A percentile compares a stretch with the other conserved stretches of the same genome.
phyloP scores from a whole-genome alignment of 768 basidiomycete species.

The Leucocoprinus birnbaumii region DNA sequence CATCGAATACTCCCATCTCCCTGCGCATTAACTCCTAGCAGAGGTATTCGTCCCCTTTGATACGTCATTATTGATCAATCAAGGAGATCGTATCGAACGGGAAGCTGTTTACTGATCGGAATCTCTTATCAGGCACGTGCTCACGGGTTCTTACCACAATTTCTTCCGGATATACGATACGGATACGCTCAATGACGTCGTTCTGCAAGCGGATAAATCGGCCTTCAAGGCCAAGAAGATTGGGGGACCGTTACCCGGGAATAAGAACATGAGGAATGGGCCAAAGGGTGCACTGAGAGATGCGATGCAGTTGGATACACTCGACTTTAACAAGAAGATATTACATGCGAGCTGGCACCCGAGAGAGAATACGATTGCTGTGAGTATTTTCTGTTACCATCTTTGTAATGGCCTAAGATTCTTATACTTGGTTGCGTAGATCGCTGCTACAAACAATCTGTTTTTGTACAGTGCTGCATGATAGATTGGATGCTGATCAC shows the following conservation, averaged over 20 bases:
- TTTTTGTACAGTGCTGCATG: conserved; percentile 79
- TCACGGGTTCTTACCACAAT: conserved; percentile 99
- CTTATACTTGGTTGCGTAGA: conserved; percentile 40
- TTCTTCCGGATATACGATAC: conserved; percentile 99
- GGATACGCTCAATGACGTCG: conserved; percentile 83
- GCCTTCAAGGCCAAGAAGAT: conserved; percentile 99
- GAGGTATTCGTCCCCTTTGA: not conserved
- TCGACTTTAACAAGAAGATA: conserved; percentile 98
- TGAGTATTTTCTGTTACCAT: conserved; percentile 37
- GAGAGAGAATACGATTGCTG: conserved; percentile 95
- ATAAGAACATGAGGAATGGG: conserved; percentile 76
- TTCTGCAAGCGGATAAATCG: conserved; percentile 97
- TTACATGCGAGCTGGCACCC: conserved; percentile 98
- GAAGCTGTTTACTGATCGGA: conserved; percentile 17
- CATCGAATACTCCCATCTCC: not conserved
- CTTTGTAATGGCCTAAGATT: not conserved
- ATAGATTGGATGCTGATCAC: conserved; percentile 23
- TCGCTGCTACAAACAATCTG: conserved; percentile 96
- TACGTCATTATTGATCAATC: conserved; percentile 18
- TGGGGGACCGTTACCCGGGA: conserved; percentile 76
- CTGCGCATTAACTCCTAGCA: not conserved
- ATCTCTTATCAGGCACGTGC: conserved; percentile 66
- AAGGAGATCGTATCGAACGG: conserved; percentile 1
- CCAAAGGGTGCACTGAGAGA: conserved; percentile 74
- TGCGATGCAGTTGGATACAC: conserved; percentile 80